phyloP scores from a whole-genome alignment of 169 alveolate genomes.

The Prorocentrum cordatum region DNA sequence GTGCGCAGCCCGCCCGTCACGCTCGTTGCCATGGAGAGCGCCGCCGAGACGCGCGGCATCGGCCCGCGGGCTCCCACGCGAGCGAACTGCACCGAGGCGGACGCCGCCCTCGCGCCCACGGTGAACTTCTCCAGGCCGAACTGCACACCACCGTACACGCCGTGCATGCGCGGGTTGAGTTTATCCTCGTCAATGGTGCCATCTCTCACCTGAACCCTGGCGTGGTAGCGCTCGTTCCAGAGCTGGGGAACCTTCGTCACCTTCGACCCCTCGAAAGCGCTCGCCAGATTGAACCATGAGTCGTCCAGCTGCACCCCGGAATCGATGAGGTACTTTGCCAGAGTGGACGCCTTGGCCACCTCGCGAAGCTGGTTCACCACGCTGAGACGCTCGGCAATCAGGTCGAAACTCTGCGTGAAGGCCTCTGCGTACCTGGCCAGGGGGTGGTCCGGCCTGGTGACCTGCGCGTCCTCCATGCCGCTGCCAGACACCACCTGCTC shows the following conservation, averaged over 20 bases:
- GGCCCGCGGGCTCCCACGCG: too few species aligned
- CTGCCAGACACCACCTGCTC: constrained; percentile 14
- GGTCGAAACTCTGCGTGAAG: constrained; percentile 50
- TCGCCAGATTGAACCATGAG: background rate
- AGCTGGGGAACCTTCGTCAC: constrained; percentile 32
- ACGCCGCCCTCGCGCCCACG: too few species aligned
- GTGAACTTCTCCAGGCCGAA: constrained; percentile 18
- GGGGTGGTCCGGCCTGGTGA: constrained; percentile 4
- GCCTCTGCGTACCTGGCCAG: constrained; percentile 36
- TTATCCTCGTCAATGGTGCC: background rate
- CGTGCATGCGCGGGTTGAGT: constrained; percentile 19
- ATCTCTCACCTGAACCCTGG: constrained; percentile 27
- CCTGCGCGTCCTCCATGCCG: constrained; percentile 42
- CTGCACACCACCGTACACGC: constrained; percentile 55
- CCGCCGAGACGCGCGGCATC: too few species aligned
- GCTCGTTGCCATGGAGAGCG: too few species aligned
- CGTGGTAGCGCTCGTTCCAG: constrained; percentile 44
- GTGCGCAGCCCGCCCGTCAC: too few species aligned
- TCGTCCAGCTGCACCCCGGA: constrained; percentile 31
- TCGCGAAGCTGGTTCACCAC: constrained; percentile 32
- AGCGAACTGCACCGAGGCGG: too few species aligned
- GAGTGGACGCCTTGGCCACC: constrained; percentile 53
- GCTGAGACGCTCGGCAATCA: constrained; percentile 54
- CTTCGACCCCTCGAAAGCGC: background rate
- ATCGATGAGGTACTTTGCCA: constrained; percentile 42